Evolutionary conservation across 2,329 filamentous ascomycete genomes (phyloP), one percentile per base, ranked within the genome.

Genomic region (Phyllachora maydis): DNA sequence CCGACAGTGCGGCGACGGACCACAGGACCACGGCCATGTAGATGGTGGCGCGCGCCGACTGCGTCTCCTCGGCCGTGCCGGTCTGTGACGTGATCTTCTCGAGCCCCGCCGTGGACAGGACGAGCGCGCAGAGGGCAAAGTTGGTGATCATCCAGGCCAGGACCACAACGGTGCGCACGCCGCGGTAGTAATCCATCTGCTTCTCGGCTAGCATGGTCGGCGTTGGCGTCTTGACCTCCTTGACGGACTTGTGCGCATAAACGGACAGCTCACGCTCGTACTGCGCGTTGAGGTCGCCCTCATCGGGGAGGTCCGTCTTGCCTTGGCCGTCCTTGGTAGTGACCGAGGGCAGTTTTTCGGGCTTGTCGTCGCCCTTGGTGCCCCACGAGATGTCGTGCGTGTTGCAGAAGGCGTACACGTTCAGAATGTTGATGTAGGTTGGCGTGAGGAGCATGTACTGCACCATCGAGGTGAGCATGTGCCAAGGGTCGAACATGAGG

Each of bases 391-490:
- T 88, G 42, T 93, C 83, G 59, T 93, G 83, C 14, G 83, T 92
- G 51, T 93, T 93, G 53, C 83, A 95, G 52, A 98, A 98, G 30
- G 85, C 85, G 50, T 95, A 98, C 27, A 98, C 88, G 56, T 95
- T 98, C 39, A 98, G 70, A 28, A 95, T 83, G 50, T 95, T 98
- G 55, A 90, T 90, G 52, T 92, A 98, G 1, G 83, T 92, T 0
- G 88, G 88, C 1, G 83, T 92, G 28, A 98, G 63, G 19, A 95
- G 66, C 37, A 95, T 70, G 47, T 98, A 98, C 63, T 95, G 88
- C 23, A 82, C 47, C 48, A 95, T 81, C 28, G 75, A 72, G n/a
- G 88, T 95, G 46, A 92, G 63, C 82, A 98, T 95, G 53, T 98
- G 88, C 85, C 88, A 98, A 4, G 88, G 88, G 45, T 98, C 88